These are phyloP conservation scores for Leccinum longicurvipes DNA, from an alignment of 768 basidiomycete genomes.

Conservation along the genomic window DNA sequence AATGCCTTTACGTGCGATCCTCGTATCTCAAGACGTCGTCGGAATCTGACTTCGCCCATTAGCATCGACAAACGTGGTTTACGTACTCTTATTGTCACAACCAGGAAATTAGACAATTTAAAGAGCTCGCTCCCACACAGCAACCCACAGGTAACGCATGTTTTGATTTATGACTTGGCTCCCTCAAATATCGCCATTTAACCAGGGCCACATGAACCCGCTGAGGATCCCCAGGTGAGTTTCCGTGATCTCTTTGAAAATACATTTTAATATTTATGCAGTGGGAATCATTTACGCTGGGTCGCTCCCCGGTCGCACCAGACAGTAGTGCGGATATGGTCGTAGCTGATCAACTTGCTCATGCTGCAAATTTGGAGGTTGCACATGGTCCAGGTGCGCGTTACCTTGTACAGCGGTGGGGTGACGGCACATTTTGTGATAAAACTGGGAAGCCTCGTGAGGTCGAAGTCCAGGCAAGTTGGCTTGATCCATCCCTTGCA, in stretches of 20 bases:
- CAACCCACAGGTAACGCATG: conserved; percentile 57
- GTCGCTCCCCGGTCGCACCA: conserved; percentile 59
- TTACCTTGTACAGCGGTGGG: conserved; percentile 92
- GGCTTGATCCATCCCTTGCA: not conserved
- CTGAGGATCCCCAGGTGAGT: conserved; percentile 82
- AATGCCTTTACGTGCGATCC: conserved; percentile 78
- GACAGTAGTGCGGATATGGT: conserved; percentile 63
- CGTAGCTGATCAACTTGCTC: conserved; percentile 61
- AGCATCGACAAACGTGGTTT: conserved; percentile 93
- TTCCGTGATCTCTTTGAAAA: conserved; percentile 23
- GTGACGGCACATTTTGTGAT: conserved; percentile 90
- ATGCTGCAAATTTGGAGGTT: conserved; percentile 69
- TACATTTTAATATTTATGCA: conserved; percentile 29
- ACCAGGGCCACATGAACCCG: conserved; percentile 69
- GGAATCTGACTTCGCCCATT: conserved; percentile 33
- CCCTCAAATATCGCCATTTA: conserved; percentile 20
- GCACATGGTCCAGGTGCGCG: conserved; percentile 75
- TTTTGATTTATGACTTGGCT: conserved; percentile 17
- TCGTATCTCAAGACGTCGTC: conserved; percentile 25
- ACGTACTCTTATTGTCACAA: conserved; percentile 98
- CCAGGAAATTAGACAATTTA: conserved; percentile 93
- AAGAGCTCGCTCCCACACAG: conserved; percentile 67
- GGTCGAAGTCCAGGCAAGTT: conserved; percentile 88
- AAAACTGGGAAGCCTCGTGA: conserved; percentile 84
- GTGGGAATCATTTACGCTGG: conserved; percentile 79